Percentiles rank a stretch among this genome's conserved stretches.
Conservation (phyloP, 2,329 filamentous ascomycete species). For the Dryadomyces quercivorus region DNA sequence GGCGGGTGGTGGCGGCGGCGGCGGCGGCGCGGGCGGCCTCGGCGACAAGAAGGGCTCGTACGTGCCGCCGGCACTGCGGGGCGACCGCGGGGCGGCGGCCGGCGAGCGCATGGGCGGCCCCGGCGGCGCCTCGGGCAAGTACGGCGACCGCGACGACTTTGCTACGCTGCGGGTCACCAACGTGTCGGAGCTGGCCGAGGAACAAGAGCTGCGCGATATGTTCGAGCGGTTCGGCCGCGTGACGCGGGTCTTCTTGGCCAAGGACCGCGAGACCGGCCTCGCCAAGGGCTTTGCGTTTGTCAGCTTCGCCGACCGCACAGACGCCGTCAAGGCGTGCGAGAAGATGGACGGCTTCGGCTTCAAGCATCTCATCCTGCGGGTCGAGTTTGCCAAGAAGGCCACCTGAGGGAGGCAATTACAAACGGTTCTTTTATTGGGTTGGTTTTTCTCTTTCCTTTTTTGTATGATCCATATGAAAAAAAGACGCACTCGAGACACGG, state of each 20-base stretch:
- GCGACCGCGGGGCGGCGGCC: conserved; percentile 52
- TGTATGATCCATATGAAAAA: too few relatives aligned
- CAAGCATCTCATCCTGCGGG: conserved; percentile 74
- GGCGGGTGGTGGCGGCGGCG: conserved; percentile 25
- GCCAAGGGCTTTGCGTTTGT: conserved; percentile 99
- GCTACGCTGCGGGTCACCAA: conserved; percentile 96
- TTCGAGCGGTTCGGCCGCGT: conserved; percentile 96
- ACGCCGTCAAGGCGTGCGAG: conserved; percentile 84
- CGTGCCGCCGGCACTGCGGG: conserved; percentile 85
- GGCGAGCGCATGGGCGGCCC: conserved; percentile 50
- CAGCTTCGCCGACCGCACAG: conserved; percentile 80
- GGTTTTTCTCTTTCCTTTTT: background rate
- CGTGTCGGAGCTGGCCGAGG: conserved; percentile 95
- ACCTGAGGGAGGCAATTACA: conserved; percentile 13
- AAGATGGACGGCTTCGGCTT: conserved; percentile 97
- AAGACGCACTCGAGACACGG: too few relatives aligned
- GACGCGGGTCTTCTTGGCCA: conserved; percentile 93
- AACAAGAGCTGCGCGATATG: conserved; percentile 89
- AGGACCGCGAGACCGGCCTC: conserved; percentile 89
- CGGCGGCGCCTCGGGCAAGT: conserved; percentile 56
- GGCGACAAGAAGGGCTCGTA: conserved; percentile 70
- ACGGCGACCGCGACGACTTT: conserved; percentile 83
- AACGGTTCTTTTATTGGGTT: background rate
- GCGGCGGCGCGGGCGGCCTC: conserved; percentile 40
- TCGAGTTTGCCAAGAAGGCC: conserved; percentile 77